These are phyloP conservation scores for Sungouiozyma intestinalis DNA, from an alignment of 805 yeast species.

Conservation along the genomic window DNA sequence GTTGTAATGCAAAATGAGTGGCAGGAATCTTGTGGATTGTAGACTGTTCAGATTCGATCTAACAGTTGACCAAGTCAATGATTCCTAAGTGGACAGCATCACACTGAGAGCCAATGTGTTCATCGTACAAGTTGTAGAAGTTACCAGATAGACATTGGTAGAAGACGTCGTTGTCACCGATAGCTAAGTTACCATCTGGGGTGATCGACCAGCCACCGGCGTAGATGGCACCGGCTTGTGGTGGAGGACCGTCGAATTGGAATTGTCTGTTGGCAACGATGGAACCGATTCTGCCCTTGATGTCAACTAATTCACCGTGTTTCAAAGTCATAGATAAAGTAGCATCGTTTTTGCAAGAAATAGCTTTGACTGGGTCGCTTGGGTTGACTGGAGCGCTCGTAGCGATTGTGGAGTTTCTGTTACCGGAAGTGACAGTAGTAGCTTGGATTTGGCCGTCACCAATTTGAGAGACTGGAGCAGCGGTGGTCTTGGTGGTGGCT, in stretches of 20 bases:
- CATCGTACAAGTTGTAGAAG: constrained; percentile 70
- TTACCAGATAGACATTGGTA: constrained; percentile 66
- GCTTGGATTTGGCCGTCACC: constrained; percentile 44
- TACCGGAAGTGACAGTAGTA: constrained; percentile 27
- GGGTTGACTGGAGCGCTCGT: constrained; percentile 34
- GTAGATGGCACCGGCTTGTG: constrained; percentile 67
- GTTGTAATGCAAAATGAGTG: neutral
- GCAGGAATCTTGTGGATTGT: neutral
- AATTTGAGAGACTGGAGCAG: constrained; percentile 24
- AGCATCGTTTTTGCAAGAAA: constrained; percentile 37
- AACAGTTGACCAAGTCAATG: constrained; percentile 49
- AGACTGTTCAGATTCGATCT: constrained; percentile 6
- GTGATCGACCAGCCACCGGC: constrained; percentile 57
- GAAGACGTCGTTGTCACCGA: constrained; percentile 52
- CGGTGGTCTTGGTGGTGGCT: constrained; percentile 33
- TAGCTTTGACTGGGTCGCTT: constrained; percentile 30
- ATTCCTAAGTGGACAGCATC: constrained; percentile 47
- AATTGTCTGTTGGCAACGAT: constrained; percentile 78
- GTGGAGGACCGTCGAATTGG: constrained; percentile 82
- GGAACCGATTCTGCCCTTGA: constrained; percentile 61
- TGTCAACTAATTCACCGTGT: constrained; percentile 43
- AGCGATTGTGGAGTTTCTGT: constrained; percentile 34
- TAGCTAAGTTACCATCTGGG: constrained; percentile 49
- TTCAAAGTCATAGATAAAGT: constrained; percentile 49
- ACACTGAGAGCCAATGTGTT: constrained; percentile 52